Percentiles rank a stretch among this genome's conserved stretches.
Evolutionary conservation across 441 rosid genomes (phyloP).

Genomic region (Gossypium schwendimanii): DNA sequence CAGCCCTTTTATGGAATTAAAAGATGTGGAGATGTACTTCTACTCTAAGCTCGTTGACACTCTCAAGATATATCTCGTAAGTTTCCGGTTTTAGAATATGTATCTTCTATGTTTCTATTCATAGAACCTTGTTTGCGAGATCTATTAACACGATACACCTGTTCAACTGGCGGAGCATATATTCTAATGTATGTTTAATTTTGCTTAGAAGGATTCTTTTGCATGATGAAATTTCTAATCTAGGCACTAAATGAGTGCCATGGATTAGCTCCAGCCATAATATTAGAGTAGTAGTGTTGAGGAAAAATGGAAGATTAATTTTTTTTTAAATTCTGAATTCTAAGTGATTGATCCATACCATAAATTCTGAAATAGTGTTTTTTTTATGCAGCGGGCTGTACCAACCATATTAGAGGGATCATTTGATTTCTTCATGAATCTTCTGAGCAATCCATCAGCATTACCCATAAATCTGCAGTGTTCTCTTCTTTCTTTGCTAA

Average conservation of each 20-base stretch:
- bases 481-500: conserved; percentile 61
- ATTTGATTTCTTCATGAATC: conserved; percentile 70
- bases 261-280: neutral
- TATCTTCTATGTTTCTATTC: conserved; percentile 44
- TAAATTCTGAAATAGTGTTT: conserved; percentile 14
- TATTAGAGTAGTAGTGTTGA: neutral
- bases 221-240: neutral
- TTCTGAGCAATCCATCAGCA: conserved; percentile 46
- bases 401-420: conserved; percentile 74
- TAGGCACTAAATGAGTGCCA: neutral
- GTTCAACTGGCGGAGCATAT: neutral
- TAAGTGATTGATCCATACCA: neutral
- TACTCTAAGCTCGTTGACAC: conserved; percentile 71
- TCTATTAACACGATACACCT: neutral
- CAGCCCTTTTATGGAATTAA: conserved; percentile 27
- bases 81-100: conserved; percentile 28
- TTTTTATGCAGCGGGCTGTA: conserved; percentile 54
- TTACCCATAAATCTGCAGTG: conserved; percentile 48
- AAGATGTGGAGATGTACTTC: conserved; percentile 58
- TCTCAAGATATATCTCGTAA: conserved; percentile 66
- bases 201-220: neutral
- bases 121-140: conserved; percentile 12
- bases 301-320: neutral
- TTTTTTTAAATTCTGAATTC: neutral
- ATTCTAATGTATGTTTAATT: conserved; percentile 4